Percentiles rank a stretch among this genome's conserved stretches.
Conservation (phyloP, 495 filamentous ascomycete species). For the Penicillium paxilli region DNA sequence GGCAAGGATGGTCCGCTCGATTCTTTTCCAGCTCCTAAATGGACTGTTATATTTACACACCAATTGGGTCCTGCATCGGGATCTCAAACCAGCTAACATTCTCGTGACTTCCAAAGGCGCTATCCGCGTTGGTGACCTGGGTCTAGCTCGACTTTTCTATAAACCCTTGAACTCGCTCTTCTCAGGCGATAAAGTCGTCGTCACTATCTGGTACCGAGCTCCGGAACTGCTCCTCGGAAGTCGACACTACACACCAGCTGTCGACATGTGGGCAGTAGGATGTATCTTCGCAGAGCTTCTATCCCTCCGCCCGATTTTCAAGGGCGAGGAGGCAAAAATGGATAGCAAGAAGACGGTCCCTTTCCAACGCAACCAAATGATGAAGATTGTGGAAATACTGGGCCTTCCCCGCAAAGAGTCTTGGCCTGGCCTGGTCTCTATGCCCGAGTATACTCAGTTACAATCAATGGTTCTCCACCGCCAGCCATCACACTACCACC, state of each 20-base stretch:
- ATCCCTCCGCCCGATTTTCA: slow-evolving; percentile 92
- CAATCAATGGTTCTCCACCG: slow-evolving; percentile 57
- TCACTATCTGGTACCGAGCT: slow-evolving; percentile 99
- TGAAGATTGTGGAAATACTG: slow-evolving; percentile 95
- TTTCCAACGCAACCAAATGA: slow-evolving; percentile 98
- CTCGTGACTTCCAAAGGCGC: slow-evolving; percentile 91
- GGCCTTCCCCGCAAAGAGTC: slow-evolving; percentile 84
- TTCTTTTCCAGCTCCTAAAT: slow-evolving; percentile 92
- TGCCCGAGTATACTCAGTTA: slow-evolving; percentile 80
- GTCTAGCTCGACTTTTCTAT: slow-evolving; percentile 88
- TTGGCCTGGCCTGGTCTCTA: slow-evolving; percentile 79
- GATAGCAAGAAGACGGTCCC: slow-evolving; percentile 95
- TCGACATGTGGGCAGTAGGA: slow-evolving; percentile 96
- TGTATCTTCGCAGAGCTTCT: slow-evolving; percentile 97
- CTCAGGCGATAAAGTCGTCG: slow-evolving; percentile 95
- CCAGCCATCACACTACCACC: slow-evolving; percentile 38
- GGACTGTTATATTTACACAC: slow-evolving; percentile 92
- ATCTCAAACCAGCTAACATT: slow-evolving; percentile 97
- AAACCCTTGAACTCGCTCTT: slow-evolving; percentile 90
- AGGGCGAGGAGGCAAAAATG: slow-evolving; percentile 98
- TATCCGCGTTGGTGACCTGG: slow-evolving; percentile 92
- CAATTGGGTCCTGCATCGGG: slow-evolving; percentile 96
- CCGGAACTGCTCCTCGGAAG: slow-evolving; percentile 90
- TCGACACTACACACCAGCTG: slow-evolving; percentile 91
- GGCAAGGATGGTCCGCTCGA: slow-evolving; percentile 82